A percentile compares a stretch with the other conserved stretches of the same genome.
Evolutionary conservation across 306 rosid species (phyloP).

Genomic region (Pueraria montana): DNA sequence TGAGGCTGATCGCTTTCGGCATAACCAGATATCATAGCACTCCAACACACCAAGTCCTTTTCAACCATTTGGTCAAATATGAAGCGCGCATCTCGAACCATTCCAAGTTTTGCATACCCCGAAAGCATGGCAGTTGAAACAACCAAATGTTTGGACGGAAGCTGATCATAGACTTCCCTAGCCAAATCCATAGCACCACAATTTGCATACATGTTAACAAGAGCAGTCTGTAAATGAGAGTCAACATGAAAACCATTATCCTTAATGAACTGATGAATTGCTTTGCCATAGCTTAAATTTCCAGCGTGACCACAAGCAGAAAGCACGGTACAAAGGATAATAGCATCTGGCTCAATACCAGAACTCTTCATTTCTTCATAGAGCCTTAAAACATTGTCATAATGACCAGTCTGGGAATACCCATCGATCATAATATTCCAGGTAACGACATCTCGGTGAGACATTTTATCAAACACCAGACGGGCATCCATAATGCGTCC

Average conservation of each 20-base stretch:
- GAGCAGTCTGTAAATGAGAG: constrained; percentile 68
- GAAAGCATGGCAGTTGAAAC: constrained; percentile 85
- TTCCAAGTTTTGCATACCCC: constrained; percentile 73
- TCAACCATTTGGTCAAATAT: constrained; percentile 72
- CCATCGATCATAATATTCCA: constrained; percentile 92
- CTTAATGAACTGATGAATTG: constrained; percentile 50
- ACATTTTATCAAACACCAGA: constrained; percentile 83
- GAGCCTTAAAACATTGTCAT: constrained; percentile 64
- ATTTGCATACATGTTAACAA: constrained; percentile 74
- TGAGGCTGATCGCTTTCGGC: constrained; percentile 79
- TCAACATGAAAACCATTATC: constrained; percentile 35
- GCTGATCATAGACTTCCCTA: constrained; percentile 58
- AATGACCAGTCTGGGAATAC: constrained; percentile 74
- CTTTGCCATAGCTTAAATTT: constrained; percentile 53
- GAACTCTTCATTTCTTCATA: constrained; percentile 81
- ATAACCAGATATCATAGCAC: constrained; percentile 84
- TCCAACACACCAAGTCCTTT: constrained; percentile 86
- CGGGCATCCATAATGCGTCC: constrained; percentile 75
- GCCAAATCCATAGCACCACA: constrained; percentile 83
- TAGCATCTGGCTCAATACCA: constrained; percentile 62
- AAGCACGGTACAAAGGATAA: constrained; percentile 71
- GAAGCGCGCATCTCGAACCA: constrained; percentile 64
- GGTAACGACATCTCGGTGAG: constrained; percentile 72
- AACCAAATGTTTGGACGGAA: constrained; percentile 60
- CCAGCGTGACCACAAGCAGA: constrained; percentile 72